Percentiles rank a stretch among this genome's conserved stretches.
Evolutionary conservation across 805 yeast genomes (phyloP).

Genomic region (Candida tammaniensis): DNA sequence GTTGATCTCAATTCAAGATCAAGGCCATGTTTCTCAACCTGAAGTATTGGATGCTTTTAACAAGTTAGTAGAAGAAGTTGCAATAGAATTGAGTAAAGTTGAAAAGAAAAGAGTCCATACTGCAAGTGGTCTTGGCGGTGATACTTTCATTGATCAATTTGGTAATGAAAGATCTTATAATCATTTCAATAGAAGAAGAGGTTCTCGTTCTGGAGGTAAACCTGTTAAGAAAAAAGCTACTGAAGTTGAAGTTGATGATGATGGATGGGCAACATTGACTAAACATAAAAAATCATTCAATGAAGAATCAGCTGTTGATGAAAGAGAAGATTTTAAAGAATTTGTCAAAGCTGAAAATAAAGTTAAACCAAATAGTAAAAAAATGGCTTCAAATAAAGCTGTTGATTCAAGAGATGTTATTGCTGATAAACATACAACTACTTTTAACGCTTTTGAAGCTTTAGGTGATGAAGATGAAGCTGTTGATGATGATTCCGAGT

Average conservation of each 20-base stretch:
- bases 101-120: constrained; percentile 25
- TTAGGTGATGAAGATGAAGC: constrained; percentile 50
- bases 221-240: constrained; percentile 56
- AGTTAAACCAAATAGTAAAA: constrained; percentile 70
- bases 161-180: constrained; percentile 45
- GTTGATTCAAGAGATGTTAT: constrained; percentile 69
- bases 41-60: constrained; percentile 64
- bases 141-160: constrained; percentile 43
- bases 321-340: constrained; percentile 45
- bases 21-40: constrained; percentile 58
- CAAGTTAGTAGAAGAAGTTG: constrained; percentile 63
- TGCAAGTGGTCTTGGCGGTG: constrained; percentile 29
- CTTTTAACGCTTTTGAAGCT: constrained; percentile 82
- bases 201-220: constrained; percentile 50
- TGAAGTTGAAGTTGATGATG: constrained; percentile 61
- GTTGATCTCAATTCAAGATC: constrained; percentile 54
- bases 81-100: constrained; percentile 34
- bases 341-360: constrained; percentile 42
- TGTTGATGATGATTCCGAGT: constrained; percentile 8
- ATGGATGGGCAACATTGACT: constrained; percentile 74
- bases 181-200: constrained; percentile 59
- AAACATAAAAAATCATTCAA: constrained; percentile 49
- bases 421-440: constrained; percentile 62
- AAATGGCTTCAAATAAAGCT: constrained; percentile 70
- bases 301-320: constrained; percentile 49